Conservation (phyloP, 2,329 filamentous ascomycete species). For the Ceratocystiopsis sp. region DNA sequence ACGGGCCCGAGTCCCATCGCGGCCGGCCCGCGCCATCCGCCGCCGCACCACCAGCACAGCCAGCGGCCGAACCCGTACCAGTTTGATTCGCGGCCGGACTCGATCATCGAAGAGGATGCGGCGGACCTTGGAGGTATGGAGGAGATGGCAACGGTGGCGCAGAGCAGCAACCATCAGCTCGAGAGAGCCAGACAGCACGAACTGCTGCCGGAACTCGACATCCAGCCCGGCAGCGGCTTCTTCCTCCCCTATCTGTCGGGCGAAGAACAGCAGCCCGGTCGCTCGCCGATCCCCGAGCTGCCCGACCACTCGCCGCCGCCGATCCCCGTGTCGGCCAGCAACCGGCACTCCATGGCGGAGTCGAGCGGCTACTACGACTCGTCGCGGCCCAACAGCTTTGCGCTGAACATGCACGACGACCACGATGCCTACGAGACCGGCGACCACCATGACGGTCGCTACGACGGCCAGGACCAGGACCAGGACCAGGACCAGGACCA, state of each 20-base stretch:
- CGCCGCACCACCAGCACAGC: background rate
- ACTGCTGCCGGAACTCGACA: slow-evolving; percentile 33
- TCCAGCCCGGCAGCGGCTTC: slow-evolving; percentile 25
- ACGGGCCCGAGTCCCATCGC: no score
- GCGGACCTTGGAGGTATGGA: background rate
- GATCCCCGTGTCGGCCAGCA: slow-evolving; percentile 18
- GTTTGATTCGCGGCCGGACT: slow-evolving; percentile 14
- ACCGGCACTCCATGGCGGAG: slow-evolving; percentile 13
- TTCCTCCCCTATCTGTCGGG: slow-evolving; percentile 27
- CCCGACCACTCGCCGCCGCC: slow-evolving; percentile 35
- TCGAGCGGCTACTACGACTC: slow-evolving; percentile 25
- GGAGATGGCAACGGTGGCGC: slow-evolving; percentile 9
- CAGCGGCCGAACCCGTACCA: slow-evolving; percentile 3
- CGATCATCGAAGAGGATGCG: slow-evolving; percentile 11
- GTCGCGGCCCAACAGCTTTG: slow-evolving; percentile 24
- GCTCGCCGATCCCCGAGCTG: slow-evolving; percentile 12
- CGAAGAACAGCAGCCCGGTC: slow-evolving; percentile 13
- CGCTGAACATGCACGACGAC: slow-evolving; percentile 18
- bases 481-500: no score
- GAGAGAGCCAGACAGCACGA: slow-evolving; percentile 13
- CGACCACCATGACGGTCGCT: no score
- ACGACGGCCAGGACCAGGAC: no score
- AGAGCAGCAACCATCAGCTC: slow-evolving; percentile 2
- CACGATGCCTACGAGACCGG: slow-evolving; percentile 20
- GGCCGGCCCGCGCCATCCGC: background rate